phyloP scores from a whole-genome alignment of 75 land plant species.

The Pseudotsuga menziesii region DNA sequence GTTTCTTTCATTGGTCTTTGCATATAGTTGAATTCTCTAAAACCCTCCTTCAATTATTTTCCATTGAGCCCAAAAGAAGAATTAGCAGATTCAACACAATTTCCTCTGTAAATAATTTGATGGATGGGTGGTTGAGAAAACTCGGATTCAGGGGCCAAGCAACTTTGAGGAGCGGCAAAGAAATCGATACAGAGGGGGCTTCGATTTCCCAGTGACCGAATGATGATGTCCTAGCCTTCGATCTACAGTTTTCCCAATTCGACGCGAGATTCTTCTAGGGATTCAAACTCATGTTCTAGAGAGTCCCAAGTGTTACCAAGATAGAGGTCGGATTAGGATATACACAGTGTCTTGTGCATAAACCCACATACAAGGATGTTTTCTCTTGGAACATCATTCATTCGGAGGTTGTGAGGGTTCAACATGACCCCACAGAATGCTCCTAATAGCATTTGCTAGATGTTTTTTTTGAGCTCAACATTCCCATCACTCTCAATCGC shows the following conservation, averaged over 20 bases:
- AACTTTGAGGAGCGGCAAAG: too few relatives aligned
- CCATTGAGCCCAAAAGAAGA: too few relatives aligned
- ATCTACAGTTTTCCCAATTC: slow-evolving; percentile 56
- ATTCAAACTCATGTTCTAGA: slow-evolving; percentile 63
- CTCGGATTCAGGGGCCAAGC: too few relatives aligned
- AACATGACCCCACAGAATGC: slow-evolving; percentile 49
- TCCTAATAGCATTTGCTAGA: slow-evolving; percentile 32
- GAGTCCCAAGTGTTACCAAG: slow-evolving; percentile 43
- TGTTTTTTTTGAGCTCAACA: slow-evolving; percentile 58
- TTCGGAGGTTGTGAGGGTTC: slow-evolving; percentile 59
- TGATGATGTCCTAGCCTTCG: slow-evolving; percentile 33
- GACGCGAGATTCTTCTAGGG: slow-evolving; percentile 83
- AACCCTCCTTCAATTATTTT: too few relatives aligned
- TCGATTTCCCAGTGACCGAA: slow-evolving; percentile 22
- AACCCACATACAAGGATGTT: slow-evolving; percentile 47
- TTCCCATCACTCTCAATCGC: slow-evolving; percentile 65
- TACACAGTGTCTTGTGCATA: slow-evolving; percentile 44
- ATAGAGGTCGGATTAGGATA: slow-evolving; percentile 78
- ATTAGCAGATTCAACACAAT: too few relatives aligned
- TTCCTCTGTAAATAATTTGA: too few relatives aligned
- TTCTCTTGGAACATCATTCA: slow-evolving; percentile 46
- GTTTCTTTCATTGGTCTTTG: too few relatives aligned
- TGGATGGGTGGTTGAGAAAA: too few relatives aligned
- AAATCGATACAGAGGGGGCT: too few relatives aligned
- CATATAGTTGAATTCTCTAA: too few relatives aligned